Evolutionary conservation across 1,139 yeast species (phyloP).

Genomic region (Blastobotrys persicus): DNA sequence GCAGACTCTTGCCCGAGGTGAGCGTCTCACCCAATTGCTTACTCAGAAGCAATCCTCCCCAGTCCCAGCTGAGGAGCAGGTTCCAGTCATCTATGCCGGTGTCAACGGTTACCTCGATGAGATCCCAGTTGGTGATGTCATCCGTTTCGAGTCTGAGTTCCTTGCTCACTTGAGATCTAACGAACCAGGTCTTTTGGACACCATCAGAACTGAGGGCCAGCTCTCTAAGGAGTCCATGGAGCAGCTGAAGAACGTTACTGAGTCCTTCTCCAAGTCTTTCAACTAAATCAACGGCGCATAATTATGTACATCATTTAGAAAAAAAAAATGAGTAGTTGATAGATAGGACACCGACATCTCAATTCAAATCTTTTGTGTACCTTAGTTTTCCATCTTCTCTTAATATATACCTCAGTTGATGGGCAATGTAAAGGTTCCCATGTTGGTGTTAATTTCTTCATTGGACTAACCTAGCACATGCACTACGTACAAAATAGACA

Average conservation of each 20-base stretch:
- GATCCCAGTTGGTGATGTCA: slow-evolving; percentile 81
- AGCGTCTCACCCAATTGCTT: slow-evolving; percentile 98
- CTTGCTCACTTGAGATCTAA: slow-evolving; percentile 81
- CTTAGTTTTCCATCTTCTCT: not conserved
- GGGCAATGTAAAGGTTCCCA: too few species aligned
- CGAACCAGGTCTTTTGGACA: slow-evolving; percentile 77
- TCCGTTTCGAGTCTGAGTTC: slow-evolving; percentile 91
- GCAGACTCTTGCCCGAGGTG: slow-evolving; percentile 99
- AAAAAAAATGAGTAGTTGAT: slow-evolving; percentile 10
- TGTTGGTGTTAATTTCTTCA: too few species aligned
- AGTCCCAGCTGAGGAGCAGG: slow-evolving; percentile 98
- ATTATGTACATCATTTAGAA: slow-evolving; percentile 7
- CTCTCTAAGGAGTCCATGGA: slow-evolving; percentile 84
- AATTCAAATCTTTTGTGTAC: not conserved
- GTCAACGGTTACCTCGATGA: slow-evolving; percentile 98
- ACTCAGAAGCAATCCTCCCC: slow-evolving; percentile 98
- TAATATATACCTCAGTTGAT: not conserved
- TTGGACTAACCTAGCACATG: too few species aligned
- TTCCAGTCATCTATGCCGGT: slow-evolving; percentile 94
- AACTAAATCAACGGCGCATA: slow-evolving; percentile 27
- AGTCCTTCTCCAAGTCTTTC: slow-evolving; percentile 88
- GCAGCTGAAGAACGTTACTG: slow-evolving; percentile 86
- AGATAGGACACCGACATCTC: not conserved
- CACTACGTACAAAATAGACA: slow-evolving; percentile 28
- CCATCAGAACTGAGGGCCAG: slow-evolving; percentile 88